These are phyloP conservation scores for Aureobasidium zeae DNA, from an alignment of 2,329 filamentous ascomycete species.

Conservation along the genomic window DNA sequence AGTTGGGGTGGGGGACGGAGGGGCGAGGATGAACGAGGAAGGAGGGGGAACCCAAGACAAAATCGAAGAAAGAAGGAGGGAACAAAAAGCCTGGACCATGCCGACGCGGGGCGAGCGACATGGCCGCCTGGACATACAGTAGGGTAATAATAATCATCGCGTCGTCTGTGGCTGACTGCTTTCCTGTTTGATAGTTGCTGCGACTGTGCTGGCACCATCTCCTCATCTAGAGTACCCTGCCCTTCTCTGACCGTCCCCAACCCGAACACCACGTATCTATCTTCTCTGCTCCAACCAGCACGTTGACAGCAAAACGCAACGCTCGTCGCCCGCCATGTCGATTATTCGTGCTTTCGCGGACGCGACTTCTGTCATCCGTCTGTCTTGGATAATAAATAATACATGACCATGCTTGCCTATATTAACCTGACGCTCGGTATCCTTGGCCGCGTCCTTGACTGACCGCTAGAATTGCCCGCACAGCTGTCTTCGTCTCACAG, in stretches of 20 bases:
- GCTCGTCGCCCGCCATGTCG: conserved; percentile 10
- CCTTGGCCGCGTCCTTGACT: background rate
- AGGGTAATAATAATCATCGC: too few species aligned
- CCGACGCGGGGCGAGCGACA: too few species aligned
- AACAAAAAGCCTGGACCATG: conserved; percentile 15
- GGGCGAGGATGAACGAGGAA: background rate
- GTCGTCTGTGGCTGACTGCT: conserved; percentile 13
- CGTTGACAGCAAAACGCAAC: conserved; percentile 12
- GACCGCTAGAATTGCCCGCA: conserved; percentile 5
- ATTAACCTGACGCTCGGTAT: background rate
- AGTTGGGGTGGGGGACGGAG: conserved; percentile 17
- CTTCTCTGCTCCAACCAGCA: background rate
- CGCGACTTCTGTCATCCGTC: conserved; percentile 9
- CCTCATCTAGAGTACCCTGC: too few species aligned
- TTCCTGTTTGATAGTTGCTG: conserved; percentile 14
- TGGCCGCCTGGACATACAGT: too few species aligned
- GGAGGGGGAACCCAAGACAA: conserved; percentile 12
- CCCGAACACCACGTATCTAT: too few species aligned
- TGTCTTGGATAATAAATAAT: conserved; percentile 9
- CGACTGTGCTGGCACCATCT: too few species aligned
- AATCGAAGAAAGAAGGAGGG: conserved; percentile 22
- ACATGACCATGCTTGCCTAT: too few species aligned
- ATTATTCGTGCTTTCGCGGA: conserved; percentile 2
- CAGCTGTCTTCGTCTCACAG: conserved; percentile 5
- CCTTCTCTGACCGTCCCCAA: too few species aligned